These are phyloP conservation scores for Hyaloscypha variabilis DNA, from an alignment of 495 filamentous ascomycete species.

Conservation along the genomic window DNA sequence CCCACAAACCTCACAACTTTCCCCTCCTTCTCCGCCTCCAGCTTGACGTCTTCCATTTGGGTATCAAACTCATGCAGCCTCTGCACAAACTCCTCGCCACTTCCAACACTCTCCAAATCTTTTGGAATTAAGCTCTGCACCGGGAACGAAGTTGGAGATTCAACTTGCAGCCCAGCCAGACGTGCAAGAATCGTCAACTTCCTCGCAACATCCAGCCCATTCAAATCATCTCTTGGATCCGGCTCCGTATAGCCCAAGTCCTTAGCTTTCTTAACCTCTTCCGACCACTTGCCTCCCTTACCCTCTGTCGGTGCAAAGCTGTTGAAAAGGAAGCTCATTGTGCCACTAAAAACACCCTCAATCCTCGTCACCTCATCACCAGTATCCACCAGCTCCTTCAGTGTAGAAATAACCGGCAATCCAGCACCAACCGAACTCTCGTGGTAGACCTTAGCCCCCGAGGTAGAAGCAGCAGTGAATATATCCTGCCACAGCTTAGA, in stretches of 20 bases:
- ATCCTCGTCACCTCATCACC: constrained; percentile 87
- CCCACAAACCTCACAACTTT: constrained; percentile 96
- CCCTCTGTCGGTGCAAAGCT: constrained; percentile 80
- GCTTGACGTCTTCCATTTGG: constrained; percentile 82
- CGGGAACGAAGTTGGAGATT: constrained; percentile 81
- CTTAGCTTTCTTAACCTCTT: constrained; percentile 86
- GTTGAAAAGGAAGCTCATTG: constrained; percentile 97
- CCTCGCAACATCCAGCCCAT: constrained; percentile 94
- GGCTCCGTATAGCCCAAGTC: constrained; percentile 97
- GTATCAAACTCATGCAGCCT: constrained; percentile 75
- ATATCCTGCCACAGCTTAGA: constrained; percentile 81
- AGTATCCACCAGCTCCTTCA: constrained; percentile 86
- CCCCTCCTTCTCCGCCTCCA: constrained; percentile 74
- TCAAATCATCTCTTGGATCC: constrained; percentile 93
- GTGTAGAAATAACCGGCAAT: constrained; percentile 86
- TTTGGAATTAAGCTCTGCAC: constrained; percentile 89
- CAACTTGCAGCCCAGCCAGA: constrained; percentile 74
- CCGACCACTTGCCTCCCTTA: constrained; percentile 75
- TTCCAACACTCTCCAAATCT: constrained; percentile 72
- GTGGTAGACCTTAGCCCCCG: constrained; percentile 82
- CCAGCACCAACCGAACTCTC: constrained; percentile 93
- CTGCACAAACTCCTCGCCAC: constrained; percentile 80
- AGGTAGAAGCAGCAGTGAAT: constrained; percentile 62
- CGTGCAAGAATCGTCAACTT: constrained; percentile 94
- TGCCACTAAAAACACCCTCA: constrained; percentile 95